These are phyloP conservation scores for Macrolepiota dolichaula DNA, from an alignment of 768 basidiomycete species.

Conservation along the genomic window DNA sequence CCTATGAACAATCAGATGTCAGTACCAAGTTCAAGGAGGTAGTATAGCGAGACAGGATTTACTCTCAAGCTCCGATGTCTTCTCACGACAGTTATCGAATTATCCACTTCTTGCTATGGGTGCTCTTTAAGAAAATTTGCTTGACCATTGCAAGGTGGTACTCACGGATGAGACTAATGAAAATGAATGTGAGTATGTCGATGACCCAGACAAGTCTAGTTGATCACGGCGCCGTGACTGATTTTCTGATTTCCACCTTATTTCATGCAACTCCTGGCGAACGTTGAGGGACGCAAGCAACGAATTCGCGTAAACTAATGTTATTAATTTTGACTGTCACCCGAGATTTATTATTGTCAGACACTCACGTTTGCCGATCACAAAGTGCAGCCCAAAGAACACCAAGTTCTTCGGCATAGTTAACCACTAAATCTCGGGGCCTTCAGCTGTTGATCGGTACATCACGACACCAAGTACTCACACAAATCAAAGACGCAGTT, in stretches of 20 bases:
- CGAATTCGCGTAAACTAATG: constrained; percentile 33
- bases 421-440: constrained; percentile 31
- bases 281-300: constrained; percentile 24
- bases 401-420: constrained; percentile 37
- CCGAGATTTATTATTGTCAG: no score
- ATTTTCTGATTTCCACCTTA: constrained; percentile 5
- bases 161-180: background rate
- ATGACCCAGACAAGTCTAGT: background rate
- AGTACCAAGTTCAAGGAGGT: background rate
- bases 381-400: constrained; percentile 45
- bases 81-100: background rate
- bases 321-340: no score
- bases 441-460: background rate
- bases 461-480: constrained; percentile 20
- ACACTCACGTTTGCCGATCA: constrained; percentile 41
- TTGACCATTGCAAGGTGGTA: background rate
- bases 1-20: background rate
- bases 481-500: constrained; percentile 38
- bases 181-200: background rate
- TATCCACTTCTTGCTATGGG: background rate
- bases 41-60: background rate
- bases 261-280: constrained; percentile 5
- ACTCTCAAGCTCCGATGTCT: background rate
- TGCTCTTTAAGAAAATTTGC: background rate
- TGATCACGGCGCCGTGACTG: background rate